Evolutionary conservation across 352 stramenopile species (phyloP), one percentile per base, ranked within the genome.

Genomic region (Phytopythium delawarense): DNA sequence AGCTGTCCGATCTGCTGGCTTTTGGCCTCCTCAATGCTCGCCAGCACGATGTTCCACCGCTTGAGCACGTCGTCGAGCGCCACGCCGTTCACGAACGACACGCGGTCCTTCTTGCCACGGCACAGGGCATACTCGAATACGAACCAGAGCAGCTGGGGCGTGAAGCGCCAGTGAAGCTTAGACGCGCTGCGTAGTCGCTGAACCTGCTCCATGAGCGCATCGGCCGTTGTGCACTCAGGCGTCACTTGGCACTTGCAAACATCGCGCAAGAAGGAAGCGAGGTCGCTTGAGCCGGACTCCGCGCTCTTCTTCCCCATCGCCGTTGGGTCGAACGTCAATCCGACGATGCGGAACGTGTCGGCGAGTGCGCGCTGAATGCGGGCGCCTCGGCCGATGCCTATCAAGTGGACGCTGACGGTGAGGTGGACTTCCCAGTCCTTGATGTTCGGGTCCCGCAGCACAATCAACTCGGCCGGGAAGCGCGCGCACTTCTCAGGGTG

Each of bases 151-250:
- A 91, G 67, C 42, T 89, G 75, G 7, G 82, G 82, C 1, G 82
- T 91, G 48, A 69, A 74, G 50, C 78, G 78, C 82, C 82, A 91
- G 62, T 91, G 82, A 2, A 91, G 60, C 34, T 72, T 81, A 0
- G 63, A 66, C 9, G 72, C 69, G 18, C 69, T 54, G 49, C 71
- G 50, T 76, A 88, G 83, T 5, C 69, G 69, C 39, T 74, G 66
- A 8, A 88, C 62, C 53, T 91, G 82, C 2, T 57, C 57, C 23
- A 89, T 51, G 9, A 91, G 55, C 35, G 78, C 70, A 8, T 78
- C 63, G 1, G 63, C 61, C 4, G 81, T 46, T 34, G 72, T 77
- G 16, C 60, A 52, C 2, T 69, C 71, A 25, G 68, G 70, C 23
- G 78, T 68, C 2, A 78, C 57, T 30, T 77, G 70, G 5, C 69